phyloP scores from a whole-genome alignment of 1,139 yeast genomes.

The Pichia sp. region DNA sequence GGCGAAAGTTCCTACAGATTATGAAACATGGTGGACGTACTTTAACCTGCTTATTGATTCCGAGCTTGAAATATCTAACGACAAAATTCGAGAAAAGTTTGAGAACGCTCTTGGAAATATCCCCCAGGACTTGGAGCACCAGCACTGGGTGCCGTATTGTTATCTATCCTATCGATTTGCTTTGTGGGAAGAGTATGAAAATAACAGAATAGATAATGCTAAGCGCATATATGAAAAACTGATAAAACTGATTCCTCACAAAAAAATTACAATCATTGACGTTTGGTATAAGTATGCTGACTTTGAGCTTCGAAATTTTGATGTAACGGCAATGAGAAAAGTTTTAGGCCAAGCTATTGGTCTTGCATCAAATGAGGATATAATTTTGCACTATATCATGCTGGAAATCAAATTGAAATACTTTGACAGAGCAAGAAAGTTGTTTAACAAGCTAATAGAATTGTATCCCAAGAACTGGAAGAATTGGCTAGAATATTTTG shows the following conservation, averaged over 20 bases:
- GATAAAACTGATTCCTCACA: conserved; percentile 51
- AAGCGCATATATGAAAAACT: conserved; percentile 50
- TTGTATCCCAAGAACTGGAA: conserved; percentile 40
- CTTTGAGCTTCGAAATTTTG: conserved; percentile 63
- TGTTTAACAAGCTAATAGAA: conserved; percentile 68
- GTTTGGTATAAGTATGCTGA: conserved; percentile 70
- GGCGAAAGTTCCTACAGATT: conserved; percentile 48
- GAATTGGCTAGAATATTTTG: conserved; percentile 59
- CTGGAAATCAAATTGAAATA: conserved; percentile 57
- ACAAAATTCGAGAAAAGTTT: conserved; percentile 36
- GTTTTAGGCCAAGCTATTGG: conserved; percentile 74
- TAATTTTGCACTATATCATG: conserved; percentile 60
- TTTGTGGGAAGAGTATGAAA: conserved; percentile 54
- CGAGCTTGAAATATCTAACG: conserved; percentile 22
- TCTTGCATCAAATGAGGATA: conserved; percentile 50
- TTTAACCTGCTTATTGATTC: conserved; percentile 43
- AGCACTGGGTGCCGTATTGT: conserved; percentile 63
- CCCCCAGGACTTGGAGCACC: conserved; percentile 40
- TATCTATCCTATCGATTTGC: conserved; percentile 69
- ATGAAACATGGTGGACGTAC: conserved; percentile 81
- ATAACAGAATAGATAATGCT: conserved; percentile 42
- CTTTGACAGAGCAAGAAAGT: conserved; percentile 70
- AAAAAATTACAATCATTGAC: conserved; percentile 60
- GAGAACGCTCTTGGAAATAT: conserved; percentile 28
- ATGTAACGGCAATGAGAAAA: conserved; percentile 55